These are phyloP conservation scores for Fusarium buharicum DNA, from an alignment of 2,329 filamentous ascomycete species.

Conservation along the genomic window DNA sequence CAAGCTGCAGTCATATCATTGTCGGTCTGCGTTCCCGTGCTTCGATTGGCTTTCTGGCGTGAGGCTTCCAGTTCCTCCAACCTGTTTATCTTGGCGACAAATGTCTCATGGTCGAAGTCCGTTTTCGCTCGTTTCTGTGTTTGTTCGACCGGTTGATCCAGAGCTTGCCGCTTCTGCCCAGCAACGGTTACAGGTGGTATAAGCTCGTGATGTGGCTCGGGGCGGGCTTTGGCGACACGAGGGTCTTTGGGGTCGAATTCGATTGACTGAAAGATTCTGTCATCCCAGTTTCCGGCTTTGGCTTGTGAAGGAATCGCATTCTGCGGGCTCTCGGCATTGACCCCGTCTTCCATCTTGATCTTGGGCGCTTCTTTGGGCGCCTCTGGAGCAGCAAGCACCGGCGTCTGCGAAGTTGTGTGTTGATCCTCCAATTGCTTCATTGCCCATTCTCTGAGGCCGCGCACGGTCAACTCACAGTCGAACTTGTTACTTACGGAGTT, in stretches of 20 bases:
- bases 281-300: accelerated
- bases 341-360: background rate
- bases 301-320: background rate
- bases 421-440: background rate
- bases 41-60: no score
- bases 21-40: conserved; percentile 17
- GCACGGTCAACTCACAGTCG: background rate
- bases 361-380: background rate
- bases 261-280: background rate
- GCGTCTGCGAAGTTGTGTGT: background rate
- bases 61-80: background rate
- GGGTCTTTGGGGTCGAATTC: background rate
- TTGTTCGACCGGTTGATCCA: background rate
- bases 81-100: background rate
- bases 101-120: background rate
- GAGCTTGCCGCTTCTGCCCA: conserved; percentile 3
- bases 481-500: accelerated
- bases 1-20: background rate
- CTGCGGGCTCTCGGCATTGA: background rate
- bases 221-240: background rate
- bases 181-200: background rate
- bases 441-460: conserved; percentile 11
- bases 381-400: background rate
- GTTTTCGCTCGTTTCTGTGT: background rate
- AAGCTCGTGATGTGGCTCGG: background rate